Conservation (phyloP, 805 yeast species). For the Candida awuae region DNA sequence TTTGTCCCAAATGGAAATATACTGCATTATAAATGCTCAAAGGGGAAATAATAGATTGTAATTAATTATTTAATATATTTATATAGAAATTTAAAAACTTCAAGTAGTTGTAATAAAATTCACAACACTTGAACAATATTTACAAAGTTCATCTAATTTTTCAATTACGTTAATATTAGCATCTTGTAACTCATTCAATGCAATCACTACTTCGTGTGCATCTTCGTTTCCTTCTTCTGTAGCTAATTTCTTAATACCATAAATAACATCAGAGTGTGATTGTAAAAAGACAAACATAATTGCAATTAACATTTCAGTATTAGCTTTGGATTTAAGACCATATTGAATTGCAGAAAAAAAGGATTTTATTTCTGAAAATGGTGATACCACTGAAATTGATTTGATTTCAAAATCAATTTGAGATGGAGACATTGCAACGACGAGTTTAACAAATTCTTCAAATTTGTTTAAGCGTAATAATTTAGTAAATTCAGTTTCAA, state of each 20-base stretch:
- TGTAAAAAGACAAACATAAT: slow-evolving; percentile 66
- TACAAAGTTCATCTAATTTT: slow-evolving; percentile 56
- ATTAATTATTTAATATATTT: neutral
- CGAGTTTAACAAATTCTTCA: slow-evolving; percentile 42
- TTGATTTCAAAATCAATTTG: slow-evolving; percentile 79
- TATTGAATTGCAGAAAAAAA: slow-evolving; percentile 61
- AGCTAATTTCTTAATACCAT: slow-evolving; percentile 15
- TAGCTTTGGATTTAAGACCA: slow-evolving; percentile 47
- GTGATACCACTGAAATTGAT: slow-evolving; percentile 59
- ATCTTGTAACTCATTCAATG: slow-evolving; percentile 41
- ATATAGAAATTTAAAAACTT: slow-evolving; percentile 1
- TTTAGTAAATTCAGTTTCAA: slow-evolving; percentile 69
- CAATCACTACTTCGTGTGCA: slow-evolving; percentile 26
- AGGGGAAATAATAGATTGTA: neutral
- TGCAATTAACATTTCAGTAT: slow-evolving; percentile 78
- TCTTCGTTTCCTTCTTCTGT: slow-evolving; percentile 23
- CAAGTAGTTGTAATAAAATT: slow-evolving; percentile 42
- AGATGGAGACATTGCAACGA: slow-evolving; percentile 65
- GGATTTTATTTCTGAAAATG: slow-evolving; percentile 53
- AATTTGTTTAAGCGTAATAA: slow-evolving; percentile 53
- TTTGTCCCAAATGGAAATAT: slow-evolving; percentile 37
- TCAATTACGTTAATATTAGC: slow-evolving; percentile 35
- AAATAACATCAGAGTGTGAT: slow-evolving; percentile 75
- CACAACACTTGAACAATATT: slow-evolving; percentile 76
- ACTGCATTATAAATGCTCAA: slow-evolving; percentile 50